Base-by-base conservation (phyloP, 352 stramenopile species). In the Pythium biforme region DNA sequence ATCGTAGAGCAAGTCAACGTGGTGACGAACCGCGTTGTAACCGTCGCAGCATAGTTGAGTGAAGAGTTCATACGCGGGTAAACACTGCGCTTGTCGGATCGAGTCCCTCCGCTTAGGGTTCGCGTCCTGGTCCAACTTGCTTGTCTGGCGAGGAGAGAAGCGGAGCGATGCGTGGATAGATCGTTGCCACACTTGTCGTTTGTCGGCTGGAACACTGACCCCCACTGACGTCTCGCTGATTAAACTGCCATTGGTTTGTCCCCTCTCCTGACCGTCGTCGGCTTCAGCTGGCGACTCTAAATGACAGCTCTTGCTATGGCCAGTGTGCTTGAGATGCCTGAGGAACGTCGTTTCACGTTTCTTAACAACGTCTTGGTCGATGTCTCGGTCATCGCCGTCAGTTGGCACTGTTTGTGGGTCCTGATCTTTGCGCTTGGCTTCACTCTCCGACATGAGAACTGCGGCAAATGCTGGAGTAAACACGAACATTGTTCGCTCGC, bases 21-120 rank as follows among this genome's bases (percentile, higher is more conserved):
- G 53, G 51, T 65, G 58, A 19, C 76, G 62, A 9, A 85, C 47
- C 19, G 77, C 63, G 39, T 75, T 75, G 46, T 69, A 75, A 7
- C 57, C 65, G 29, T 69, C 55, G 52, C 59, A 54, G 50, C 59
- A 72, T 11, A 68, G 50, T 50, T 61, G 33, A 3, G 40, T 72
- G 55, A 69, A 75, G 5, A 67, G 46, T 47, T 64, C 64, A 31
- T 67, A 67, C n/a, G 64, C 58, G 31, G 64, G 64, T 5, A 68
- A 26, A 7, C 27, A 43, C 27, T 48, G 12, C 12, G 25, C 19
- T 25, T 51, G 27, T 8, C 20, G n/a, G 6, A 17, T 40, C 34
- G 34, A 40, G 34, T 19, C 34, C 14, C 34, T 5, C 7, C 14
- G 34, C 15, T 40, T 40, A 11, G 34, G 14, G 19, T 46, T 43